Base-by-base conservation (phyloP, 345 rosid species). In the Passiflora organensis region DNA sequence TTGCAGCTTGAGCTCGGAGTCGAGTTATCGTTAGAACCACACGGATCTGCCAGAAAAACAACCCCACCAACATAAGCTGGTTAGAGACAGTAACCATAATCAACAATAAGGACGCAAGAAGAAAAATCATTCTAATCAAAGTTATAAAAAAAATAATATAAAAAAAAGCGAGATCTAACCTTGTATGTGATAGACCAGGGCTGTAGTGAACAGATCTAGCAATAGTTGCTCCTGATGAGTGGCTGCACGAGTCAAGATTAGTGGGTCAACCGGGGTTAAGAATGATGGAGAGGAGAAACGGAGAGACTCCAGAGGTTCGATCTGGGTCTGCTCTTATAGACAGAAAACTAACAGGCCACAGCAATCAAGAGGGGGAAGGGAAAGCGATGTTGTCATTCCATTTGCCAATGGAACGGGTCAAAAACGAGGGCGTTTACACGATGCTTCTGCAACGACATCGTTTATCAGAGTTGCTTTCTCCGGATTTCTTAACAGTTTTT, bases 91-190 rank as follows among this genome's bases (percentile, higher is more conserved):
- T 24, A 10, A 58, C 28, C 28, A 13, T 18, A 36, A n/a, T n/a
- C n/a, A n/a, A n/a, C n/a, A n/a, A n/a, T n/a, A n/a, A n/a, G n/a
- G n/a, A n/a, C n/a, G n/a, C n/a, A n/a, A n/a, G n/a, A n/a, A n/a
- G n/a, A n/a, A n/a, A n/a, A n/a, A n/a, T n/a, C n/a, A n/a, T 12
- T 3, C n/a, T 8, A 41, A 41, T 5, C n/a, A 15, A 41, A 41
- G 13, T 11, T 2, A 41, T 6, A 15, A 13, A 36, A 20, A 37
- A n/a, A 3, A 12, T 11, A 47, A 24, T 14, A n/a, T n/a, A n/a
- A n/a, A n/a, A 48, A 13, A 51, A 12, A 15, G 32, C 0, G 39
- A 70, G 74, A 79, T 72, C 83, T 72, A 39, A 79, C 83, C 83
- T 72, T 32, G 34, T 45, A 63, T 32, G n/a, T n/a, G n/a, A n/a